Percentiles rank a stretch among this genome's conserved stretches.
Evolutionary conservation across 2,329 filamentous ascomycete genomes (phyloP).

Genomic region (Pochonia chlamydosporia): DNA sequence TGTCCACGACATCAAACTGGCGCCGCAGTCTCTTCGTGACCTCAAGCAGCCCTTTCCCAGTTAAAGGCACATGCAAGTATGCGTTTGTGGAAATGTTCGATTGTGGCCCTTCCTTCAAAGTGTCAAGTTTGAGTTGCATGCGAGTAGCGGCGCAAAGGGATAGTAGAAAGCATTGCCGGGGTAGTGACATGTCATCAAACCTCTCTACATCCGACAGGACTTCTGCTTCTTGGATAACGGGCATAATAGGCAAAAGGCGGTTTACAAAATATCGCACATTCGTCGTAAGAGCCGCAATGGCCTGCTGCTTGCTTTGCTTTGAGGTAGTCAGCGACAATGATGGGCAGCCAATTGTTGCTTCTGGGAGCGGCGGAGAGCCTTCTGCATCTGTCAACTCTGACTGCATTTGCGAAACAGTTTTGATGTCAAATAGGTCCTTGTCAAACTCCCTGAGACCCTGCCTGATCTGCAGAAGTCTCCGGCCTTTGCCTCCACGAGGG

Average conservation of each 20-base stretch:
- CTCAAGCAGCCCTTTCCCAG: slow-evolving; percentile 18
- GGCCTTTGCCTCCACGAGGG: slow-evolving; percentile 21
- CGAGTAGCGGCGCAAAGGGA: slow-evolving; percentile 23
- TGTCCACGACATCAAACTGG: slow-evolving; percentile 22
- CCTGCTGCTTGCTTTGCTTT: slow-evolving; percentile 12
- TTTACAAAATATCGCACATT: slow-evolving; percentile 23
- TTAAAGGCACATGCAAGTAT: slow-evolving; percentile 15
- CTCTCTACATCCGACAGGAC: slow-evolving; percentile 19
- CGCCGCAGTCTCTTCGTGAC: slow-evolving; percentile 21
- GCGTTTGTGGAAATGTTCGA: slow-evolving; percentile 12
- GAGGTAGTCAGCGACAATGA: not conserved
- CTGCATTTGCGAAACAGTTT: slow-evolving; percentile 12
- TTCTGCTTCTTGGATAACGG: slow-evolving; percentile 21
- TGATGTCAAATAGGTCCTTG: slow-evolving; percentile 15
- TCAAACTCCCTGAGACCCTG: slow-evolving; percentile 16
- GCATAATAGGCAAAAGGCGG: slow-evolving; percentile 27
- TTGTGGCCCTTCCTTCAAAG: slow-evolving; percentile 10
- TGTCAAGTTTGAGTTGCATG: slow-evolving; percentile 22
- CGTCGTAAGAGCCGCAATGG: slow-evolving; percentile 17
- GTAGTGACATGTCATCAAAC: slow-evolving; percentile 17
- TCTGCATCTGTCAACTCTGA: slow-evolving; percentile 3
- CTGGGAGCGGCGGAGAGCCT: not conserved
- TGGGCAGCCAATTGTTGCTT: not conserved
- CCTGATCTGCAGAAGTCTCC: slow-evolving; percentile 21
- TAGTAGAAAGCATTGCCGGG: slow-evolving; percentile 21